Evolutionary conservation across 1,139 yeast species (phyloP), one percentile per base, ranked within the genome.

Genomic region (Candida dubliniensis): DNA sequence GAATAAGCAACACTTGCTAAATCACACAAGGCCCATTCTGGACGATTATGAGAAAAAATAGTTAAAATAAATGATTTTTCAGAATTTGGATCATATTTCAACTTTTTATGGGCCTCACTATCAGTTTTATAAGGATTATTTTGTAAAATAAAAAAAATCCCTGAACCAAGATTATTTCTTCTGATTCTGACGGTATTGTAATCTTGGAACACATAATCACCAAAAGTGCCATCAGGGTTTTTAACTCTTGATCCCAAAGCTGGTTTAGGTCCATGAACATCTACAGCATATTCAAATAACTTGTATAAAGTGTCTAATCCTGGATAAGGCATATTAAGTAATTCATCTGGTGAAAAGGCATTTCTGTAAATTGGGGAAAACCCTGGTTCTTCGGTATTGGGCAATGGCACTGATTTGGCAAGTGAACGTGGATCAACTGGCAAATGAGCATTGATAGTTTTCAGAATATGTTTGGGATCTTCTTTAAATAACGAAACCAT

Each of bases 131-230:
- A 73, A 49, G 76, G 69, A 51, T 74, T 76, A 47, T 71, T 67
- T 33, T 61, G 59, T 43, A 81, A 74, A n/a, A 79, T 61, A 39
- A 79, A 71, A 51, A 81, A 70, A 27, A 87, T 55, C 10, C 95
- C 95, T 2, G 87, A 67, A 4, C 90, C 95, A 37, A 86, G 67
- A 42, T 76, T 63, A 41, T 64, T 61, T 44, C 77, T 73, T 42
- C 82, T 68, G 37, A 58, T 51, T 27, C 66, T 63, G 8, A 78
- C 67, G 35, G 70, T 60, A 9, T 51, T 53, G 56, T 74, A 84
- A 8, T 77, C 60, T 50, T 76, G 69, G 64, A 70, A 86, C 29
- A 65, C 66, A 63, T 79, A 87, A 25, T 54, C 53, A 42, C 66
- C 72, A 40, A 71, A 69, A 4, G 76, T 64, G n/a, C 70, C 76